Percentiles rank a stretch among this genome's conserved stretches.
Evolutionary conservation across 148 eudicot genomes (phyloP).

Genomic region (Rhododendron henanense): DNA sequence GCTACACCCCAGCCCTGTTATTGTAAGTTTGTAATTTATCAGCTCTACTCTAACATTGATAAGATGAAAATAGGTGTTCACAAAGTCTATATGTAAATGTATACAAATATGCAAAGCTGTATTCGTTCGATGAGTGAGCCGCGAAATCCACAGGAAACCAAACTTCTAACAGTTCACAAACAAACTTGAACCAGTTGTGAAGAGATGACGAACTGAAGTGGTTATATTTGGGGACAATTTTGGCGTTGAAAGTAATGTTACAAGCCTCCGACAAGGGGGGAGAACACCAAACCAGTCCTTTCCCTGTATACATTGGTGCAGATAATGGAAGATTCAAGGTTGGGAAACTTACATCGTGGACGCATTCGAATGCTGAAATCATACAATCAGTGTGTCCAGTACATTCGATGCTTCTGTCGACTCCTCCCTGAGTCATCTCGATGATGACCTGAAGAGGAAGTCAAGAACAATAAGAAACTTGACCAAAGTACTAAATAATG

Average conservation of each 20-base stretch:
- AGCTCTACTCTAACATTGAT: neutral
- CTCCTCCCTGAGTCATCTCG: slow-evolving; percentile 37
- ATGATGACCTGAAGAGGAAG: slow-evolving; percentile 18
- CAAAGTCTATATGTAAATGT: neutral
- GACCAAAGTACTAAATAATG: no score
- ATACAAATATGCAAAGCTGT: neutral
- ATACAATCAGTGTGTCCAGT: slow-evolving; percentile 55
- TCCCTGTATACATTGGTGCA: neutral
- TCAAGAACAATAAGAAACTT: neutral
- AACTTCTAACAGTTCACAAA: neutral
- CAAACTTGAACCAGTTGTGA: neutral
- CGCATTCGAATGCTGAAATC: slow-evolving; percentile 65
- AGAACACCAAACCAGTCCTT: neutral
- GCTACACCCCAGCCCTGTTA: slow-evolving; percentile 91
- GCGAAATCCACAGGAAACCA: neutral
- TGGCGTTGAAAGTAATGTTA: neutral
- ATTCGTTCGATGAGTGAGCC: neutral
- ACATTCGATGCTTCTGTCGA: slow-evolving; percentile 50
- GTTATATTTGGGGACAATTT: neutral
- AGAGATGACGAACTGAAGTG: neutral
- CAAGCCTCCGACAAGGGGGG: neutral
- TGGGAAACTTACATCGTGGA: slow-evolving; percentile 38
- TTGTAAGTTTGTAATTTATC: neutral
- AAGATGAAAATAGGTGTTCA: neutral
- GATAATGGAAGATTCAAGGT: neutral